Percentiles rank a stretch among this genome's conserved stretches.
phyloP scores from a whole-genome alignment of 768 basidiomycete genomes.

The Russula griseocarnosa region DNA sequence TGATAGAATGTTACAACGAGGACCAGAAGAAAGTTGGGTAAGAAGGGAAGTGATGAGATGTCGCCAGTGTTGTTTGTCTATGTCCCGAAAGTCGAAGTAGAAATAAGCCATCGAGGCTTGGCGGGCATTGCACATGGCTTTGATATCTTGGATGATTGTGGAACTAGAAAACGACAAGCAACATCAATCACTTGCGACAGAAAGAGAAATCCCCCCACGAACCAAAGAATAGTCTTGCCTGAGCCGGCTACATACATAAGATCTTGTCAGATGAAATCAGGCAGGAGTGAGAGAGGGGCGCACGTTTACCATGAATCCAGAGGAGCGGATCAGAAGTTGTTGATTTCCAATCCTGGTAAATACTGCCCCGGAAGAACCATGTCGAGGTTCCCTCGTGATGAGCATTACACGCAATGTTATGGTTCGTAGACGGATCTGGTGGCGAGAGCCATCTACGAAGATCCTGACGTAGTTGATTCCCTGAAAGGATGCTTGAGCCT shows the following conservation, averaged over 20 bases:
- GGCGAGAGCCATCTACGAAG: constrained; percentile 12
- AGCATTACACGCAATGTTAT: background rate
- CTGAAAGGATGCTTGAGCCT: background rate
- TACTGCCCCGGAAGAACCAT: constrained; percentile 5
- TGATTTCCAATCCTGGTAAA: background rate
- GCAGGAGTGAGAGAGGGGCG: background rate
- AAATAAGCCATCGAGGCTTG: constrained; percentile 5
- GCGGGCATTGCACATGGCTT: background rate
- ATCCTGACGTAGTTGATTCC: background rate
- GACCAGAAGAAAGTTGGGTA: too few species aligned
- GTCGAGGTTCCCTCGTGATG: background rate
- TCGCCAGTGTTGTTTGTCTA: too few species aligned
- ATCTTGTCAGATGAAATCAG: background rate
- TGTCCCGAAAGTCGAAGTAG: constrained; percentile 6
- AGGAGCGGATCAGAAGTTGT: background rate
- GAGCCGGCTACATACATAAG: constrained; percentile 2
- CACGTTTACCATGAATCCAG: constrained; percentile 15
- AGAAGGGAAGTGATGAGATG: too few species aligned
- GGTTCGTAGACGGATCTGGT: constrained; percentile 6
- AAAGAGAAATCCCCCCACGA: background rate
- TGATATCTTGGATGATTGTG: background rate
- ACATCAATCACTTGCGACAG: background rate
- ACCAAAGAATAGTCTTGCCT: constrained; percentile 16
- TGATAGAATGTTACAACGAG: background rate
- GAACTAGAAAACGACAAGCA: constrained; percentile 4